phyloP scores from a whole-genome alignment of 345 rosid species.

The Boechera divaricarpa region DNA sequence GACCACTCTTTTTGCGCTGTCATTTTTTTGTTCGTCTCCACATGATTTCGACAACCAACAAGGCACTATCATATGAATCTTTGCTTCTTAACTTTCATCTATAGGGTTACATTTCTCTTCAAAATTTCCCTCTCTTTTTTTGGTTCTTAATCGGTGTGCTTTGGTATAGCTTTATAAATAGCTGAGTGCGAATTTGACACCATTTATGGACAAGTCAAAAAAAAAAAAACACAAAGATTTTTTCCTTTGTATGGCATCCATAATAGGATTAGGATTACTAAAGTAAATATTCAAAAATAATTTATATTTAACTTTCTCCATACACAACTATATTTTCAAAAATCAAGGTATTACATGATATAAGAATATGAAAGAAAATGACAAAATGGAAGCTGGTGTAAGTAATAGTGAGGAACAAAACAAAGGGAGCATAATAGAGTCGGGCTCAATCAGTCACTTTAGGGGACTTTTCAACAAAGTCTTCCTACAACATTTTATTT shows the following conservation, averaged over 20 bases:
- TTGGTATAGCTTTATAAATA: too few species aligned
- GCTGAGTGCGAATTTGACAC: background rate
- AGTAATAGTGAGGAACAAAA: slow-evolving; percentile 29
- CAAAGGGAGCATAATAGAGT: slow-evolving; percentile 30
- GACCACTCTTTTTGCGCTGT: slow-evolving; percentile 45
- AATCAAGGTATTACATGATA: slow-evolving; percentile 12
- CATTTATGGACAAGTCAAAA: background rate
- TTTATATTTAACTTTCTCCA: background rate
- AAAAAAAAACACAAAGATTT: background rate
- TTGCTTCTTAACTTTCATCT: slow-evolving; percentile 12
- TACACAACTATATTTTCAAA: background rate
- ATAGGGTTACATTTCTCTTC: background rate
- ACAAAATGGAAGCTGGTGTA: slow-evolving; percentile 13
- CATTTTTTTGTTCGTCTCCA: slow-evolving; percentile 41
- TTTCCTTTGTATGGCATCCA: background rate
- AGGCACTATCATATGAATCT: slow-evolving; percentile 40
- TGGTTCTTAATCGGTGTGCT: background rate
- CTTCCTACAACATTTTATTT: slow-evolving; percentile 25
- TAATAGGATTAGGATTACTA: background rate
- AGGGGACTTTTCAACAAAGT: slow-evolving; percentile 28
- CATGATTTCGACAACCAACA: slow-evolving; percentile 43
- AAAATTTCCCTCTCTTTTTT: background rate
- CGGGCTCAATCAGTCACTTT: slow-evolving; percentile 35
- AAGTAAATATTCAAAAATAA: too few species aligned
- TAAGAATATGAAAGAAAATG: background rate